Evolutionary conservation across 495 filamentous ascomycete genomes (phyloP), one percentile per base, ranked within the genome.

Genomic region (Aspergillus campestris): DNA sequence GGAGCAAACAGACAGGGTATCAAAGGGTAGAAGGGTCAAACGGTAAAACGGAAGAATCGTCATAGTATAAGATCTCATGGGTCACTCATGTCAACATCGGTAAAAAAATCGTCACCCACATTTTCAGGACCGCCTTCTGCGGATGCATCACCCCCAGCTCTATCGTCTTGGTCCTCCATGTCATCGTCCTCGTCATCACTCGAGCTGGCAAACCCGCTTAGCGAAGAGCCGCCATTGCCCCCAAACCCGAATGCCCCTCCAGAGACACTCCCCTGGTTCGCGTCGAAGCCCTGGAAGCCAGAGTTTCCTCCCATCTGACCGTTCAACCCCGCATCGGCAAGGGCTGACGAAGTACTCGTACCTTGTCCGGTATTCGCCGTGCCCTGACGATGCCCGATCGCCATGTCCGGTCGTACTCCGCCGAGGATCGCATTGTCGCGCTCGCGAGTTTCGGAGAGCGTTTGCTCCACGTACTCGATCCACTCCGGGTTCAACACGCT

Each of bases 371-470:
- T 74, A 53, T 78, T 82, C 45, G 85, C 62, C 38, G 78, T 77
- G 31, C 78, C 75, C 53, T 86, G 81, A 41, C 86, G 75, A 49
- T 81, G 66, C 28, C 79, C 75, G 56, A 87, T 71, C 32, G 83
- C 81, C 61, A 92, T 82, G 48, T 96, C 92, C 1, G 92, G 92
- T 34, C 91, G 81, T 5, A 97, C 89, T 8, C 92, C 92, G 34
- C 92, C 92, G n/a, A 99, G 82, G 39, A 99, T 94, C 7, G 92
- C 92, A 64, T 99, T 99, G 54, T 99, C 92, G 34, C 92, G 84
- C 64, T 97, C 91, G 13, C 94, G 70, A 0, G 92, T 99, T 62
- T 95, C 92, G 1, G 91, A 87, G 14, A 99, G 74, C 0, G 89
- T 89, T 36, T 89, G 85, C 62, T 96, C 92, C 32, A 99, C 94